Evolutionary conservation across 2,329 filamentous ascomycete species (phyloP).

Genomic region (Coniochaeta sp.): DNA sequence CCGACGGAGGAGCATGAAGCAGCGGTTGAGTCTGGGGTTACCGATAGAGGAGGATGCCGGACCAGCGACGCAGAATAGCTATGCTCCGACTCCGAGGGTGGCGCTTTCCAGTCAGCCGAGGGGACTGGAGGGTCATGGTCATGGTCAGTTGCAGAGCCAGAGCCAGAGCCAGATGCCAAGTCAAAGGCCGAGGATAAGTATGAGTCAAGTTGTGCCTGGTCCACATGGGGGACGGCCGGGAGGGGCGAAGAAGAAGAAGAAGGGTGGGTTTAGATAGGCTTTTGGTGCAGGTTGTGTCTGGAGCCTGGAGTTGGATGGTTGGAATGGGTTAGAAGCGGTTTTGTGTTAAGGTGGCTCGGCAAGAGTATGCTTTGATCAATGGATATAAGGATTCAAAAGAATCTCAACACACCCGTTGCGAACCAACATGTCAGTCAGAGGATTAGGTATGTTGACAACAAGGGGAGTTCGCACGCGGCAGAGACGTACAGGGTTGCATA

Average conservation of each 20-base stretch:
- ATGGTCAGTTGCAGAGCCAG: not conserved
- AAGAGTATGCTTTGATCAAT: too few species aligned
- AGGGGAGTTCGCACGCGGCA: too few species aligned
- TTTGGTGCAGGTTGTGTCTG: too few species aligned
- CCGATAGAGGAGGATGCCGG: not conserved
- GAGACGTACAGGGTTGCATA: too few species aligned
- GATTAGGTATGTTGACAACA: too few species aligned
- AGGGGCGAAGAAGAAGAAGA: conserved; percentile 34
- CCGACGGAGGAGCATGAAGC: not conserved
- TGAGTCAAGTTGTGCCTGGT: conserved; percentile 39
- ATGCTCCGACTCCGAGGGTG: not conserved
- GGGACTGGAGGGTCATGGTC: not conserved
- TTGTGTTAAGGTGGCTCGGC: not conserved
- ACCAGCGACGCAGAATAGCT: not conserved
- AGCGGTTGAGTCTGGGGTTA: not conserved
- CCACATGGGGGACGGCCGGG: conserved; percentile 33
- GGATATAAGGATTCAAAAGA: too few species aligned
- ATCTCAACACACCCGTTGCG: too few species aligned
- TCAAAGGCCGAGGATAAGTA: conserved; percentile 11
- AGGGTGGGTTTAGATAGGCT: conserved; percentile 11
- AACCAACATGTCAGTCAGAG: too few species aligned
- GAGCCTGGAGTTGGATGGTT: too few species aligned
- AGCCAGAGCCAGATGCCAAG: not conserved
- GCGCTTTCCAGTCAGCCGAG: not conserved
- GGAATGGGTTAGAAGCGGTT: too few species aligned